These are phyloP conservation scores for Candida michaelii DNA, from an alignment of 805 yeast genomes.

Conservation along the genomic window DNA sequence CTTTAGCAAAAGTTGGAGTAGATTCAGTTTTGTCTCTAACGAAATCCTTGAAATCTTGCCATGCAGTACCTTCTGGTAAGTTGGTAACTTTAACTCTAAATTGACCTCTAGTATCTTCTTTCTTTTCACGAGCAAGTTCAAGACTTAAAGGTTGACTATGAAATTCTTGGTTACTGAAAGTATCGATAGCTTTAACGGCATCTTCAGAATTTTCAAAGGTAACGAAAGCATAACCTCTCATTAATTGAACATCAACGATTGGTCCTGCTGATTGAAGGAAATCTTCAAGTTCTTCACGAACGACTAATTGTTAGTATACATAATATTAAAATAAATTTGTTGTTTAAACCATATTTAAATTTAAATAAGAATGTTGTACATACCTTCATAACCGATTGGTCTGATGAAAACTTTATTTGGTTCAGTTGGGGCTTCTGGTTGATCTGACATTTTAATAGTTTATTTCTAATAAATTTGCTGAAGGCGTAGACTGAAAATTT, in stretches of 20 bases:
- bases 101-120: constrained; percentile 66
- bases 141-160: constrained; percentile 51
- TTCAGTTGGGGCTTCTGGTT: constrained; percentile 19
- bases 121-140: constrained; percentile 56
- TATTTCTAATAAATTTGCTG: neutral
- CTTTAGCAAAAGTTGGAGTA: constrained; percentile 61
- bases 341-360: no score
- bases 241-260: constrained; percentile 62
- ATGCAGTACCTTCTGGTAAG: constrained; percentile 73
- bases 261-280: constrained; percentile 68
- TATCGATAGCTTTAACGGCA: constrained; percentile 50
- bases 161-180: constrained; percentile 46
- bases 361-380: constrained; percentile 13
- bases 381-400: constrained; percentile 58
- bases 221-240: constrained; percentile 87
- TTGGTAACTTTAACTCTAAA: constrained; percentile 67
- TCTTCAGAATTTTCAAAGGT: constrained; percentile 70
- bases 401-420: constrained; percentile 50
- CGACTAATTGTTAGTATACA: constrained; percentile 18
- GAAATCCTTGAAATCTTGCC: constrained; percentile 91
- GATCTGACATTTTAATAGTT: constrained; percentile 4
- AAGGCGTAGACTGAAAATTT: constrained; percentile 7
- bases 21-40: constrained; percentile 71
- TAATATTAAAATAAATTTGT: neutral
- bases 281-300: constrained; percentile 61